Evolutionary conservation across 176 grass and related monocot genomes (phyloP), one percentile per base, ranked within the genome.

Genomic region (Triticum monococcum): DNA sequence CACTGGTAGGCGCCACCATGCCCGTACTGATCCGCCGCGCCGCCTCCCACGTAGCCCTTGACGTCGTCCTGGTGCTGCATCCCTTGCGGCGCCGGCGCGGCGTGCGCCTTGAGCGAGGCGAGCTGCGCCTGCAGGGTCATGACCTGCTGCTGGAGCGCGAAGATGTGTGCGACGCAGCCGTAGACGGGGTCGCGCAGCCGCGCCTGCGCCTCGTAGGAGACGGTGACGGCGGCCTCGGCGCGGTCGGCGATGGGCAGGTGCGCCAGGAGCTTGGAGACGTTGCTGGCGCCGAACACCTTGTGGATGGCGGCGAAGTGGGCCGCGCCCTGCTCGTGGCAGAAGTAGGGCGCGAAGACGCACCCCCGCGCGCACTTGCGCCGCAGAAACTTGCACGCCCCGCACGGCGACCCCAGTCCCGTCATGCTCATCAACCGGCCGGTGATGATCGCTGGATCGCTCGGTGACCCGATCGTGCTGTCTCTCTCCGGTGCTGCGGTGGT

Each of bases 71-170:
- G 80, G 17, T 78, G 76, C 20, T 36, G 32, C 72, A 40, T 85
- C 67, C 66, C 91, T 74, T 88, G 90, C 35, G 87, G 88, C 81
- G 54, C 54, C 54, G 92, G 89, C 18, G 83, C 68, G 36, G 84
- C 89, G 77, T 95, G 93, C 38, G 86, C 81, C 83, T 95, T 94
- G 35, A 98, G 93, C 79, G 90, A 93, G 22, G 86, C 88, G 78
- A 98, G 86, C 84, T 98, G 96, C 45, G 93, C 91, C 83, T 98
- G 96, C 22, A 98, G 88, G 52, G 88, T 95, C 90, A 98, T 93
- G 33, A 98, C 96, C 96, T 98, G 93, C 67, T 98, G 96, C 81
- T 98, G 96, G 73, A 98, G 93, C 18, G 96, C 93, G 81, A 98
- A 98, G 81, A 98, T 96, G 77, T 98, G 96, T 22, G 96, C 90